phyloP scores from a whole-genome alignment of 805 yeast species.

The Sugiyamaella smithiae region DNA sequence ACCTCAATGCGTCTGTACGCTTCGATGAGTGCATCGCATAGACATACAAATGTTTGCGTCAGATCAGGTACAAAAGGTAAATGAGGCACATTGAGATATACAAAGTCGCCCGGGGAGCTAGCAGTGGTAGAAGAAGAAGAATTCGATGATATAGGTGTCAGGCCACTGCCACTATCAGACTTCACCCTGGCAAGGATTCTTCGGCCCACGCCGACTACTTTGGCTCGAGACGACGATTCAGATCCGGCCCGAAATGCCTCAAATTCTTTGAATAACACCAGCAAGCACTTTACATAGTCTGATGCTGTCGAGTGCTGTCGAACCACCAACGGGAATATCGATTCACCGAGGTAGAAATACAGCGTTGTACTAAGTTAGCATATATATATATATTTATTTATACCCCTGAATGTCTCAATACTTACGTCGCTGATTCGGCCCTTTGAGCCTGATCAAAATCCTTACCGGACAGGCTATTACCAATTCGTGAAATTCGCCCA shows the following conservation, averaged over 20 bases:
- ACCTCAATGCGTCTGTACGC: constrained; percentile 22
- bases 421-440: constrained; percentile 2
- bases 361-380: constrained; percentile 11
- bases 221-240: constrained; percentile 18
- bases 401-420: not conserved
- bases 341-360: constrained; percentile 26
- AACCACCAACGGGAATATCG: constrained; percentile 17
- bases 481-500: not conserved
- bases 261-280: constrained; percentile 23
- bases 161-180: constrained; percentile 8
- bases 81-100: constrained; percentile 22
- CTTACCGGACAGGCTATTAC: not conserved
- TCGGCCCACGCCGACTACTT: constrained; percentile 25
- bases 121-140: constrained; percentile 2
- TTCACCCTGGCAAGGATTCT: constrained; percentile 24
- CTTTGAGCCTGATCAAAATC: constrained; percentile 1
- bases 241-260: constrained; percentile 17
- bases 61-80: constrained; percentile 30
- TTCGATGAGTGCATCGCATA: constrained; percentile 25
- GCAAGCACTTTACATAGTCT: constrained; percentile 19
- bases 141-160: constrained; percentile 3
- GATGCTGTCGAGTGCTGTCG: constrained; percentile 12
- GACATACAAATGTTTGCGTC: constrained; percentile 27
- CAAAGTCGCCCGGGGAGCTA: constrained; percentile 15
- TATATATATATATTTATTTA: not conserved